A percentile compares a stretch with the other conserved stretches of the same genome.
Evolutionary conservation across 805 yeast genomes (phyloP).

Genomic region (Candida andamanensis): DNA sequence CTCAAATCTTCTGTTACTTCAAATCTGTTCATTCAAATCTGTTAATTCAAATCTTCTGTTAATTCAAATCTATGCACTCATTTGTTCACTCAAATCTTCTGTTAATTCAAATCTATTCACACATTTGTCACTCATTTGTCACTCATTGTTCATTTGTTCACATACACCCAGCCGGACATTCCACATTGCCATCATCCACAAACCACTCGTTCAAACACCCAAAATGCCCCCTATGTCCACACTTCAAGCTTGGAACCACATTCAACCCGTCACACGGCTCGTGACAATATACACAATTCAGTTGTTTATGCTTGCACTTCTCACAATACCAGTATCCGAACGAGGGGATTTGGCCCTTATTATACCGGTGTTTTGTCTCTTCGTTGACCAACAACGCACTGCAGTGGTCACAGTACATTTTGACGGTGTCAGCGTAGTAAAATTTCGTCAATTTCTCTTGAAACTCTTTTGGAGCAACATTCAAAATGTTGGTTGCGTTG

Average conservation of each 20-base stretch:
- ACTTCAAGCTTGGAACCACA: slow-evolving; percentile 50
- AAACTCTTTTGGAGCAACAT: slow-evolving; percentile 32
- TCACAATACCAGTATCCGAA: slow-evolving; percentile 87
- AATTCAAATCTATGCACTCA: too few species aligned
- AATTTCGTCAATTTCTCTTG: slow-evolving; percentile 23
- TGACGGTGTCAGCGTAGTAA: slow-evolving; percentile 31
- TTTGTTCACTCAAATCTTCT: too few species aligned
- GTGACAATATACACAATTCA: slow-evolving; percentile 73
- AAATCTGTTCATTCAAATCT: too few species aligned
- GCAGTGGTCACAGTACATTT: slow-evolving; percentile 60
- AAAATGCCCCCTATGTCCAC: slow-evolving; percentile 88
- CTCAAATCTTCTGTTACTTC: too few species aligned
- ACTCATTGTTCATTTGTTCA: too few species aligned
- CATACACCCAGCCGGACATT: slow-evolving; percentile 85
- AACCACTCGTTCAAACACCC: slow-evolving; percentile 80
- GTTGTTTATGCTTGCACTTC: slow-evolving; percentile 53
- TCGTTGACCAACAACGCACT: slow-evolving; percentile 57
- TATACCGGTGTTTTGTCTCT: slow-evolving; percentile 36
- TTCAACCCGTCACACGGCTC: slow-evolving; percentile 71
- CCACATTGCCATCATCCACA: slow-evolving; percentile 52
- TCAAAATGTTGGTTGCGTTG: slow-evolving; percentile 53
- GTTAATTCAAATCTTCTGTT: too few species aligned
- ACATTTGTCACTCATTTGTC: too few species aligned
- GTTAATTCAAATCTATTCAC: too few species aligned
- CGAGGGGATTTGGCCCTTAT: slow-evolving; percentile 6